These are phyloP conservation scores for Dimocarpus longan DNA, from an alignment of 345 rosid species.

Conservation along the genomic window DNA sequence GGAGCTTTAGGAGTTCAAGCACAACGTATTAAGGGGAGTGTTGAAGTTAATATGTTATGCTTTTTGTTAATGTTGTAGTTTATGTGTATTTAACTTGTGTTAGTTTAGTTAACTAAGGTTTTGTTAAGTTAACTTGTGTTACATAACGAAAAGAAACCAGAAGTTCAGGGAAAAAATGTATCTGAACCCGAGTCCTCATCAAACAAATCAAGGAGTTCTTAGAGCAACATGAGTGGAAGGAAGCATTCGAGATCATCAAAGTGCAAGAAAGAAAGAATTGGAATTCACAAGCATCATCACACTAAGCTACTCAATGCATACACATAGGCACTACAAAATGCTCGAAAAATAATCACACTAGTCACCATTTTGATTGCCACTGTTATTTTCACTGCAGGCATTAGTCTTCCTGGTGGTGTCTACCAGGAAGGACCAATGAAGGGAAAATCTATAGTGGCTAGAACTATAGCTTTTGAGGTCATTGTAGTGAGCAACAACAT, in stretches of 20 bases:
- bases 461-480: conserved; percentile 32
- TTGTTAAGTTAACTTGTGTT: too few relatives aligned
- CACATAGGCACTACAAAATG: conserved; percentile 29
- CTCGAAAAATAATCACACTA: conserved; percentile 29
- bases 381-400: conserved; percentile 27
- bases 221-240: too few relatives aligned
- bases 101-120: too few relatives aligned
- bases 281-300: background rate
- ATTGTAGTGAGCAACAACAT: conserved; percentile 39
- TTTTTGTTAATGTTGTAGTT: too few relatives aligned
- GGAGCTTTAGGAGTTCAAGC: too few relatives aligned
- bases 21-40: too few relatives aligned
- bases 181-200: background rate
- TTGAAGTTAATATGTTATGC: too few relatives aligned
- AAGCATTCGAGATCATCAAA: background rate
- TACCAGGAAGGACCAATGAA: conserved; percentile 14
- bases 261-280: conserved; percentile 4
- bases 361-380: conserved; percentile 29
- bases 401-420: conserved; percentile 31
- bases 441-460: conserved; percentile 25
- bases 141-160: background rate
- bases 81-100: too few relatives aligned
- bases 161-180: background rate
- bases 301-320: conserved; percentile 19
- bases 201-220: background rate